phyloP scores from a whole-genome alignment of 2,329 filamentous ascomycete species.

The Fusarium pseudograminearum region DNA sequence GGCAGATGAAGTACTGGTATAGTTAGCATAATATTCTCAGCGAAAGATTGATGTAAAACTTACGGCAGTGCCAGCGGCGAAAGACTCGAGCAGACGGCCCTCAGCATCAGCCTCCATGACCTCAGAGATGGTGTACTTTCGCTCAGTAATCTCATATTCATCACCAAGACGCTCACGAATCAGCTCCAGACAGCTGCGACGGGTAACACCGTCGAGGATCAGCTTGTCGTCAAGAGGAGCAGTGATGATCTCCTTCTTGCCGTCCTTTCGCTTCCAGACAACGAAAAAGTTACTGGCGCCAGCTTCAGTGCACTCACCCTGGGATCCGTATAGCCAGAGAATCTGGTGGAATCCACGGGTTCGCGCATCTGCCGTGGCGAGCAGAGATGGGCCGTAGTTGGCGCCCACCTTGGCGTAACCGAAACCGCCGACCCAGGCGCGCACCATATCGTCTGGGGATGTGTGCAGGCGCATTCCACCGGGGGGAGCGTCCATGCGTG shows the following conservation, averaged over 20 bases:
- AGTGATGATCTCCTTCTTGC: conserved; percentile 77
- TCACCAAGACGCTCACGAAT: conserved; percentile 70
- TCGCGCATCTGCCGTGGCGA: conserved; percentile 81
- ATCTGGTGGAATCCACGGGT: conserved; percentile 85
- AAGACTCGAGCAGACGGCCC: conserved; percentile 84
- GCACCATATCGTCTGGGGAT: conserved; percentile 82
- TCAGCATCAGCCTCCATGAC: conserved; percentile 78
- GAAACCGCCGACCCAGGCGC: conserved; percentile 94
- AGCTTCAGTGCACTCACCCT: conserved; percentile 87
- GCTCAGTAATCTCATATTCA: conserved; percentile 80
- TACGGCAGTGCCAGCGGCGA: conserved; percentile 88
- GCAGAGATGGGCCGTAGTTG: conserved; percentile 88
- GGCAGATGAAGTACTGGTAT: conserved; percentile 74
- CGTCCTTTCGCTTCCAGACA: conserved; percentile 71
- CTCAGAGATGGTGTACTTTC: conserved; percentile 84
- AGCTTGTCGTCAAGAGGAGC: conserved; percentile 85
- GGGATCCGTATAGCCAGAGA: conserved; percentile 88
- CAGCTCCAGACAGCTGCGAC: conserved; percentile 81
- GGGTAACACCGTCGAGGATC: conserved; percentile 90
- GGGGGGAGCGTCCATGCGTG: conserved; percentile 62
- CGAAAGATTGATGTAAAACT: conserved; percentile 52
- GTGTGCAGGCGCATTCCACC: conserved; percentile 81
- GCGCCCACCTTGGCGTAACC: conserved; percentile 93
- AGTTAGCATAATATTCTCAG: conserved; percentile 30
- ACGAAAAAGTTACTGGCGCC: conserved; percentile 94